Evolutionary conservation across 768 basidiomycete genomes (phyloP), one percentile per base, ranked within the genome.

Genomic region (Psilocybe cyanescens): DNA sequence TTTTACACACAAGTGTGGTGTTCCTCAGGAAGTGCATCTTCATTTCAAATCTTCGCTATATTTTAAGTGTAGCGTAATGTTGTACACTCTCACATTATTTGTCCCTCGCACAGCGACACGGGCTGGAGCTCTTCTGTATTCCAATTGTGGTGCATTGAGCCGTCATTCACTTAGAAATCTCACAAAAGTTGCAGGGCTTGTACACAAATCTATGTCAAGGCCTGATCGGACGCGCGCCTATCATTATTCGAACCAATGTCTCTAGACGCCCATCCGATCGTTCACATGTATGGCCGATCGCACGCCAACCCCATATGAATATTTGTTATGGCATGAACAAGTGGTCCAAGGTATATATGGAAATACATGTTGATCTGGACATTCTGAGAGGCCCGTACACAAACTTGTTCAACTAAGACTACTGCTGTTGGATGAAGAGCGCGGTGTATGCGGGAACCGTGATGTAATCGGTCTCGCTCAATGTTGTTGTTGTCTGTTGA

Each of bases 361-460:
- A 7, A 35, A 35, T 35, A 35, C 6, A 7, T 11, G 33, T 35
- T 11, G 33, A 35, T 35, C 11, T 35, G 6, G 33, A 35, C 11
- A 35, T 35, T 35, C 33, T 11, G 11, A 35, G 33, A 35, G 33
- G 11, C 6, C 33, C 33, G 33, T 24, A 24, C 24, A 24, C 24
- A 24, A 24, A 24, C 24, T 24, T 24, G 24, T 24, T 24, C 24
- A 24, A 24, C 28, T 33, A 28, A 29, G 24, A 3, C 29, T 58
- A 67, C 46, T 67, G 45, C 57, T 78, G 74, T 50, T 74, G 66
- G 54, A 78, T 56, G 68, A 78, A 78, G 2, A 75, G 61, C 29
- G 77, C 77, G 0, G 76, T 77, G 61, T 77, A 76, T 8, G 74
- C 65, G 17, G 77, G 76, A 29, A 78, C 63, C 28, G 75, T 75